Conservation (phyloP, 495 filamentous ascomycete species). For the Aspergillus carlsbadensis region DNA sequence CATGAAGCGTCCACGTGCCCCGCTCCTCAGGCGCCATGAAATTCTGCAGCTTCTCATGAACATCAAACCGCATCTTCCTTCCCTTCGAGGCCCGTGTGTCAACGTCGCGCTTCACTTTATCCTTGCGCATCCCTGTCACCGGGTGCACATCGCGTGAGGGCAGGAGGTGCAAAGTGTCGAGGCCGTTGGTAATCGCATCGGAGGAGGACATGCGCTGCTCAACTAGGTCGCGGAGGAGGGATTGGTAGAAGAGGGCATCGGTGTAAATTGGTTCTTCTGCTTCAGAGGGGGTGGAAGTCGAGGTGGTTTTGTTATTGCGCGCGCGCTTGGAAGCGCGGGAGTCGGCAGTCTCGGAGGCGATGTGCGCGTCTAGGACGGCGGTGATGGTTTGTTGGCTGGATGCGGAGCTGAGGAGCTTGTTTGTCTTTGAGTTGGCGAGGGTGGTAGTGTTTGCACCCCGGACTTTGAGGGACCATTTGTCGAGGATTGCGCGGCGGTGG, state of each 20-base stretch:
- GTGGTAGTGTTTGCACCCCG: slow-evolving; percentile 40
- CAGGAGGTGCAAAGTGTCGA: slow-evolving; percentile 39
- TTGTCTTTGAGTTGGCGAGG: slow-evolving; percentile 38
- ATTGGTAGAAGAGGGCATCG: slow-evolving; percentile 90
- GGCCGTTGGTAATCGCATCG: slow-evolving; percentile 44
- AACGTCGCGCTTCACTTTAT: slow-evolving; percentile 76
- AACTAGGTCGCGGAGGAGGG: slow-evolving; percentile 86
- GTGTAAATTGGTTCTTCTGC: slow-evolving; percentile 65
- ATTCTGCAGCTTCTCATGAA: slow-evolving; percentile 96
- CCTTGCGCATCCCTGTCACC: slow-evolving; percentile 69
- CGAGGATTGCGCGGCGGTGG: slow-evolving; percentile 43
- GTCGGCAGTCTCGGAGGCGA: slow-evolving; percentile 61
- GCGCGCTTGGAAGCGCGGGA: slow-evolving; percentile 58
- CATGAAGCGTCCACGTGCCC: slow-evolving; percentile 69
- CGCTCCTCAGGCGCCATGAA: slow-evolving; percentile 95
- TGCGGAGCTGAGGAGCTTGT: slow-evolving; percentile 40
- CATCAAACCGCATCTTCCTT: slow-evolving; percentile 85
- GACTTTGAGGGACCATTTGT: slow-evolving; percentile 54
- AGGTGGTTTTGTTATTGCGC: slow-evolving; percentile 17
- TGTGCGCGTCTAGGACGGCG: slow-evolving; percentile 70
- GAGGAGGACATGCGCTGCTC: slow-evolving; percentile 68
- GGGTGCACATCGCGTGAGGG: slow-evolving; percentile 37
- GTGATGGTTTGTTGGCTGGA: slow-evolving; percentile 61
- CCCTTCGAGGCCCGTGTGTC: slow-evolving; percentile 96
- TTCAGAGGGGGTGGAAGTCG: slow-evolving; percentile 8